phyloP scores from a whole-genome alignment of 2,329 filamentous ascomycete species.

The Alternaria arbusti region DNA sequence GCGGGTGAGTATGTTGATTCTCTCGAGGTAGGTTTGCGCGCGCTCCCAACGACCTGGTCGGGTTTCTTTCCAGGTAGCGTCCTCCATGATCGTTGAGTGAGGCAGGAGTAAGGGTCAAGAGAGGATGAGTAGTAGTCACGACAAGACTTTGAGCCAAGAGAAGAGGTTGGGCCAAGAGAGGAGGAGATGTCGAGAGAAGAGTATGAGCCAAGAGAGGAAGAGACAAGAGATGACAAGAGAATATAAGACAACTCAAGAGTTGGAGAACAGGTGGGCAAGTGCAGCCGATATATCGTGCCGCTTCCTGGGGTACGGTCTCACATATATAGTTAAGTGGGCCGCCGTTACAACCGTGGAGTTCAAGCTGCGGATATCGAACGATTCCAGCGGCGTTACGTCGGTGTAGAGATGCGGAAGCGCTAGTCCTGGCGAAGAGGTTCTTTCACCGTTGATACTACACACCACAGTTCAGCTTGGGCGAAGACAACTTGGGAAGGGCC shows the following conservation, averaged over 20 bases:
- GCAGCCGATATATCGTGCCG: not conserved
- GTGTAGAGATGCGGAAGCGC: not conserved
- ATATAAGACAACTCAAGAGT: not conserved
- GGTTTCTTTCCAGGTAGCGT: constrained; percentile 30
- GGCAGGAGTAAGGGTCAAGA: not conserved
- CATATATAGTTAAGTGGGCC: constrained; percentile 1
- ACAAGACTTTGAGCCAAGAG: not conserved
- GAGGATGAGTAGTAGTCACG: not conserved
- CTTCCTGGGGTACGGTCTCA: not conserved
- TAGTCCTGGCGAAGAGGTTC: not conserved
- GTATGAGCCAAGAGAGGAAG: not conserved
- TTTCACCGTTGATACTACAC: not conserved
- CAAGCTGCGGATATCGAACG: not conserved
- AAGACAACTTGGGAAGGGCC: not conserved
- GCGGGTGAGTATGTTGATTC: constrained; percentile 28
- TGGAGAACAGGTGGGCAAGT: not conserved
- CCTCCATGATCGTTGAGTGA: not conserved
- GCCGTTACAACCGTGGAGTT: not conserved
- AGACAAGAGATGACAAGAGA: not conserved
- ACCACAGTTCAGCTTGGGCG: not conserved
- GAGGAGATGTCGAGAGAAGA: not conserved
- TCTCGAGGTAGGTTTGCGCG: constrained; percentile 29
- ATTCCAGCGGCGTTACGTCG: not conserved
- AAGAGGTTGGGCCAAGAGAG: not conserved
- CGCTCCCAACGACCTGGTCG: constrained; percentile 35